Percentiles rank a stretch among this genome's conserved stretches.
Conservation (phyloP, 2,329 filamentous ascomycete genomes). For the Xylaria sp. region DNA sequence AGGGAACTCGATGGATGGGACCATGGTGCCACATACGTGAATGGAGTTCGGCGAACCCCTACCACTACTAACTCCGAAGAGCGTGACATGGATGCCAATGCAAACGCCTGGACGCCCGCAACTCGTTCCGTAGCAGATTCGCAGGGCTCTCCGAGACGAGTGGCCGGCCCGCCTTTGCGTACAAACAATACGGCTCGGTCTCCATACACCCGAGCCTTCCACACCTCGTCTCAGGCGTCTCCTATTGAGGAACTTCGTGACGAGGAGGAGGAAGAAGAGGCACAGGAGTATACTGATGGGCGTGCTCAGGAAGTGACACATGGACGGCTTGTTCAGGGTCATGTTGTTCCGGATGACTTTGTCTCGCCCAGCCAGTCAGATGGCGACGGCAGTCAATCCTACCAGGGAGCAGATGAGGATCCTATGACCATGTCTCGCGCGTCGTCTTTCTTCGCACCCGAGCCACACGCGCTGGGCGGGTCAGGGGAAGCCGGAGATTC, state of each 20-base stretch:
- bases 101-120: constrained; percentile 44
- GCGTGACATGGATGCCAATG: constrained; percentile 48
- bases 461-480: constrained; percentile 80
- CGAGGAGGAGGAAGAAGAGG: constrained; percentile 55
- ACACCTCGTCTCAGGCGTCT: constrained; percentile 51
- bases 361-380: constrained; percentile 77
- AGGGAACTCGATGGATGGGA: constrained; percentile 69
- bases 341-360: constrained; percentile 94
- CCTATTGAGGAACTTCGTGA: constrained; percentile 52
- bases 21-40: constrained; percentile 44
- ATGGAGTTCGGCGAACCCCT: constrained; percentile 44
- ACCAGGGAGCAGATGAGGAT: constrained; percentile 69
- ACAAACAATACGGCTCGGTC: constrained; percentile 48
- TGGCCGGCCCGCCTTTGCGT: constrained; percentile 48
- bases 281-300: constrained; percentile 76
- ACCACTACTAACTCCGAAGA: constrained; percentile 41
- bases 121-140: constrained; percentile 53
- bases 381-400: constrained; percentile 68
- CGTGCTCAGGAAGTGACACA: constrained; percentile 91
- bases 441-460: constrained; percentile 81
- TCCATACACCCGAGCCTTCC: constrained; percentile 47
- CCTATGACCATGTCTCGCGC: constrained; percentile 83
- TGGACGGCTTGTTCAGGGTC: constrained; percentile 89
- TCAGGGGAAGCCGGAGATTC: constrained; percentile 84
- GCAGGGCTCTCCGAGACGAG: constrained; percentile 57